These are phyloP conservation scores for Acer campestre DNA, from an alignment of 345 rosid species.

Conservation along the genomic window DNA sequence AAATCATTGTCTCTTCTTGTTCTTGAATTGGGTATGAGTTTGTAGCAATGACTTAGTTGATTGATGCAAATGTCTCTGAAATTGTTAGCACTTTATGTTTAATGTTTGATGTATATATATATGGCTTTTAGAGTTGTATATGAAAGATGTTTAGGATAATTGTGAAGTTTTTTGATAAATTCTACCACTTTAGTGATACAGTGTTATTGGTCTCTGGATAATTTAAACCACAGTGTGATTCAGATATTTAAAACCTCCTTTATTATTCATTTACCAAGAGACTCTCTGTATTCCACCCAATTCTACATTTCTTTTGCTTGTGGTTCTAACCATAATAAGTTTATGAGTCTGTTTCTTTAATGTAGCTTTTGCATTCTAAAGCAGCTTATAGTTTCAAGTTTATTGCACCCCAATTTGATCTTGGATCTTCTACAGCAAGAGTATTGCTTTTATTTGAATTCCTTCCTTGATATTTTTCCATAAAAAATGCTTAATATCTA, in stretches of 20 bases:
- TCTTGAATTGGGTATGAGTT: not conserved
- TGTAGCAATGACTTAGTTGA: not conserved
- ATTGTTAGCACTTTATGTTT: not conserved
- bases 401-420: not conserved
- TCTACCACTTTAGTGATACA: not conserved
- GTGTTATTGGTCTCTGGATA: not conserved
- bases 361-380: not conserved
- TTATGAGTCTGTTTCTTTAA: not conserved
- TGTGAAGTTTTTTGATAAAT: not conserved
- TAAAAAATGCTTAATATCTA: not conserved
- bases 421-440: not conserved
- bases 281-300: not conserved
- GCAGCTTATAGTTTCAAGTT: constrained; percentile 3
- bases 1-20: not conserved
- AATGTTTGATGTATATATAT: not conserved
- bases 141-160: not conserved
- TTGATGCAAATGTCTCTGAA: not conserved
- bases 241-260: not conserved
- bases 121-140: not conserved
- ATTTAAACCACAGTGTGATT: not conserved
- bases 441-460: not conserved
- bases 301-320: not conserved
- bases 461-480: not conserved
- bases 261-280: not conserved
- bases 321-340: not conserved